Evolutionary conservation across 2,329 filamentous ascomycete genomes (phyloP), one percentile per base, ranked within the genome.

Genomic region (Diaporthe sp.): DNA sequence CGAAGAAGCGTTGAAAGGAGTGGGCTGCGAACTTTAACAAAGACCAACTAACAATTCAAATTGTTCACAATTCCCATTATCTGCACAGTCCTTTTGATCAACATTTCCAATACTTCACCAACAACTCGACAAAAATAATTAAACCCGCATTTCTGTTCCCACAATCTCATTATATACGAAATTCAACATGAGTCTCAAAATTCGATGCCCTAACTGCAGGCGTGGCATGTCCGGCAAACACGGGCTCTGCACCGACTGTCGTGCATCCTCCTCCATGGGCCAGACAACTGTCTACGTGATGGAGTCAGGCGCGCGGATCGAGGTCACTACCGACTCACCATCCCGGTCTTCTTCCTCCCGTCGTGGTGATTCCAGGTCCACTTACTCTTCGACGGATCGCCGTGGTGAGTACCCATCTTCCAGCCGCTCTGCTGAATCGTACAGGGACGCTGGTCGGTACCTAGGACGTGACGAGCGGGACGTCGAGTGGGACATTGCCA

Each of bases 171-270:
- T 15, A 60, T n/a, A 28, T 15, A 34, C 8, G 15, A 19, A 25
- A 12, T 17, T 17, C 4, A 42, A 22, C 1, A 72, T 60, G 55
- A 51, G 57, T 70, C 65, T 70, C 55, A 72, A n/a, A 34, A 72
- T 70, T 9, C 49, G 70, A 37, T 72, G 70, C 55, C 28, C 53
- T 6, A 51, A 28, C 34, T 72, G 70, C 42, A 46, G 55, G 8
- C 70, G 42, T 28, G 37, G 57, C 28, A 51, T 37, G 44, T 42
- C 55, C 22, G 70, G 70, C 44, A 51, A 25, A 4, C 70, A 72
- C 39, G 25, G 28, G 2, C 13, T 61, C 12, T 72, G 70, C 55
- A 28, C 12, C 2, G 22, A 60, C 19, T 72, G 55, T 19, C 70
- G 55, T 2, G 25, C 42, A 5, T 8, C 55, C 31, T 60, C 55